Base-by-base conservation (phyloP, 169 alveolate species). In the Babesia sp. region DNA sequence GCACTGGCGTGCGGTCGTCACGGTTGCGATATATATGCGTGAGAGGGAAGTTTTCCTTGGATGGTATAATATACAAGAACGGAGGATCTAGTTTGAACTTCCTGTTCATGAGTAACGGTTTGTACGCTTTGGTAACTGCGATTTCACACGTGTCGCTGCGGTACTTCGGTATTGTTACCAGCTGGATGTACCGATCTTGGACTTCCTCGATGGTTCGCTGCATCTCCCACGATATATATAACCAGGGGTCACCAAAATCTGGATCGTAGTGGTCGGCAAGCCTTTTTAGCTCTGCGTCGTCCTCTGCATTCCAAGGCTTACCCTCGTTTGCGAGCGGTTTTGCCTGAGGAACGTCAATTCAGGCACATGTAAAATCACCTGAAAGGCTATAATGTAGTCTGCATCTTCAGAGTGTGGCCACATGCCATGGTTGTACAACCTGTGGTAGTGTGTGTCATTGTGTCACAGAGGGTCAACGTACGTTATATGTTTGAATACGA, bases 161-260 rank as follows among this genome's bases (percentile, higher is more conserved):
- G 72, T 67, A 51, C 81, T 87, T 76, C 24, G 91, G 90, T 39
- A 83, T 86, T 24, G 79, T 63, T 37, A 66, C 81, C 56, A 82
- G 70, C 41, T 90, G 84, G 26, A 74, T 44, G 67, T 91, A 92
- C 55, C 93, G 71, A 54, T 86, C 79, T 72, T 80, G 95, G 34
- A 91, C 93, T 33, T 92, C 95, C 46, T 86, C 93, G 44, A 84
- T 79, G 22, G 91, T 86, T 24, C 96, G 57, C 83, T 92, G 94
- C 95, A 92, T 86, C 66, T 92, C 93, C 96, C 96, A 92, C 18
- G 95, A 91, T 34, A 92, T 83, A 69, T 92, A 92, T 67, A 92
- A 54, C 95, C 95, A 92, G 29, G 94, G 94, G 68, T 92, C 96
- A 1, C 96, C 96, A 60, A 91, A 92, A 50, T 87, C 73, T 6